Conservation (phyloP, 2,329 filamentous ascomycete species). For the Sporothrix inflata region DNA sequence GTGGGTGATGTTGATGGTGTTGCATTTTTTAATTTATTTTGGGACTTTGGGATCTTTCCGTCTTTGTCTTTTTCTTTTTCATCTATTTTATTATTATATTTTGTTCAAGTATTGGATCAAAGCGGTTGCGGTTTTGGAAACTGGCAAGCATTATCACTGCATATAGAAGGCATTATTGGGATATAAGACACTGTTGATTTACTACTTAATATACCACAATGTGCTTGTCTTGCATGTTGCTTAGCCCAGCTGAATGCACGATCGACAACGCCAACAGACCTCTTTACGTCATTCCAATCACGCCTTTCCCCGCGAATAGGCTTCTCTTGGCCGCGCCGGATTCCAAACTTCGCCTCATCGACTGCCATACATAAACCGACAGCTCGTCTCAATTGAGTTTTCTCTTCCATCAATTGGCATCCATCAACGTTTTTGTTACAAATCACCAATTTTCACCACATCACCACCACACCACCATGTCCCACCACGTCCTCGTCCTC, state of each 20-base stretch:
- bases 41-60: not conserved
- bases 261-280: not conserved
- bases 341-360: not conserved
- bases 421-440: not conserved
- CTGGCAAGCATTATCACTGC: not conserved
- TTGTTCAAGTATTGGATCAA: not conserved
- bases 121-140: not conserved
- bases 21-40: not conserved
- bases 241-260: not conserved
- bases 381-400: not conserved
- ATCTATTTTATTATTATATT: not conserved
- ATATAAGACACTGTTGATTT: not conserved
- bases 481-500: constrained; percentile 68
- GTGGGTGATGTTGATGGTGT: not conserved
- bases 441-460: not conserved
- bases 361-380: not conserved
- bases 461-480: constrained; percentile 34
- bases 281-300: constrained; percentile 18
- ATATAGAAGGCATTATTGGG: not conserved
- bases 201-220: not conserved
- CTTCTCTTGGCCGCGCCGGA: not conserved
- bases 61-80: not conserved
- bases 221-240: not conserved
- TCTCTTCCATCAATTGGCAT: not conserved
- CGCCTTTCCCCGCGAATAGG: constrained; percentile 19